Conservation (phyloP, 306 rosid genomes). For the Rosa rugosa region DNA sequence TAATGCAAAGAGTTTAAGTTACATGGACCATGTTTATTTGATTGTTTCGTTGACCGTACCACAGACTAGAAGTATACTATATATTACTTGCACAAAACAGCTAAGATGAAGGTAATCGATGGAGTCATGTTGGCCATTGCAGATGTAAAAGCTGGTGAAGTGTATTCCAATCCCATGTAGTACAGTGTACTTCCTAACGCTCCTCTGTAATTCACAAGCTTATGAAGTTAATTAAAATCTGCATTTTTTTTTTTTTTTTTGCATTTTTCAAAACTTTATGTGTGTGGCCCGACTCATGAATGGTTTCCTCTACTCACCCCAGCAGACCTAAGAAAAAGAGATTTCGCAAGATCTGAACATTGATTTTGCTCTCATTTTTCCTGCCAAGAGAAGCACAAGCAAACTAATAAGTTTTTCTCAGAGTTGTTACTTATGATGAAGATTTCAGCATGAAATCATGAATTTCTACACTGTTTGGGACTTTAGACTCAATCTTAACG, state of each 20-base stretch:
- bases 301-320: slow-evolving; percentile 6
- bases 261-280: neutral
- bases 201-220: slow-evolving; percentile 6
- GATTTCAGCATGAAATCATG: neutral
- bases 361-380: slow-evolving; percentile 23
- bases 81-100: slow-evolving; percentile 29
- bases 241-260: too few relatives aligned
- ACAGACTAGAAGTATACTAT: neutral
- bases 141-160: slow-evolving; percentile 24
- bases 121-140: slow-evolving; percentile 22
- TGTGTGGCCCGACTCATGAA: neutral
- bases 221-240: neutral
- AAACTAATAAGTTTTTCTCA: neutral
- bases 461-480: neutral
- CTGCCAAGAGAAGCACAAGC: slow-evolving; percentile 6
- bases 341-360: slow-evolving; percentile 12
- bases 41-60: neutral
- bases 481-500: neutral
- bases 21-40: neutral
- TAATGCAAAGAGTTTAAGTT: neutral
- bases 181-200: slow-evolving; percentile 21
- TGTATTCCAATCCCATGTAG: slow-evolving; percentile 19
- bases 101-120: slow-evolving; percentile 23
- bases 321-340: slow-evolving; percentile 25
- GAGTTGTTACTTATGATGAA: neutral